Evolutionary conservation across 805 yeast species (phyloP), one percentile per base, ranked within the genome.

Genomic region (Pichia deserticola): DNA sequence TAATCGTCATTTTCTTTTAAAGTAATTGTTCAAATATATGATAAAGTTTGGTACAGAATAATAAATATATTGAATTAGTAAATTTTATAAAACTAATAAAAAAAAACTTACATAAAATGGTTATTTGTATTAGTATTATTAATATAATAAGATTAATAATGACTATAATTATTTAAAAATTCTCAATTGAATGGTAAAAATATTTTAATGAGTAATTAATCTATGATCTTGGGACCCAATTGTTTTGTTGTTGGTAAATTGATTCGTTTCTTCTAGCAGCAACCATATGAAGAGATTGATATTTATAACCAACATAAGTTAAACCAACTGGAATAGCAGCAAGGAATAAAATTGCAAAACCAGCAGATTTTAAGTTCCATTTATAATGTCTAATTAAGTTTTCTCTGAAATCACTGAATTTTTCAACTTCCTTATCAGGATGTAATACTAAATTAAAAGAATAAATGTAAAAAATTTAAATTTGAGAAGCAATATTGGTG

Each of bases 291-390:
- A 63, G 13, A 33, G 52, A 48, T 51, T 67, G 69, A 40, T 62
- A 63, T 44, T 65, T 60, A 52, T 61, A 65, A 11, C 67, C 66
- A 36, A 61, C 54, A 45, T 64, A 67, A 30, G 60, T 54, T 38
- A 67, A 53, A n/a, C 60, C 60, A 38, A 62, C 65, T 6, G 71
- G 71, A 33, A 67, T 56, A 10, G 55, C 63, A 38, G 64, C 65
- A 36, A 66, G 54, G 56, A 62, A 65, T 11, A 64, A 42, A 13
- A 62, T 41, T 3, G 66, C 67, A 43, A 58, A 48, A 7, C 59
- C 50, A 7, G 64, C 60, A 3, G 69, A 60, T 48, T 57, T 66
- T 11, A 60, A 45, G 48, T 60, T 65, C 57, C 60, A 60, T 49
- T 57, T 65, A 55, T 65, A 67, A 51, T 60, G 57, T 42, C 54